A percentile compares a stretch with the other conserved stretches of the same genome.
phyloP scores from a whole-genome alignment of 2,329 filamentous ascomycete genomes.

The Chaetoscypha palmicola region DNA sequence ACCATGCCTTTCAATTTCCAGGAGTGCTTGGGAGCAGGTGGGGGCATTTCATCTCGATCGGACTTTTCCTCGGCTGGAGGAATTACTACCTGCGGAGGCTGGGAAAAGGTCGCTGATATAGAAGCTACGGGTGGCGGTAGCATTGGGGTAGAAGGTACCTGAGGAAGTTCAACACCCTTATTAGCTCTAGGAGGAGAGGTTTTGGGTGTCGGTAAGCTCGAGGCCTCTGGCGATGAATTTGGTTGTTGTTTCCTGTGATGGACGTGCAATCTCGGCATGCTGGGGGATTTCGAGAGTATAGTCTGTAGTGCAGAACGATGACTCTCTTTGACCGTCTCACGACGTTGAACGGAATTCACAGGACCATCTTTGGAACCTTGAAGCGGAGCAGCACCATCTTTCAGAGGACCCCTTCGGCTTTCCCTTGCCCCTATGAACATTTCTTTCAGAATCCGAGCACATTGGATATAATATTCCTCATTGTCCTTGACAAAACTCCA shows the following conservation, averaged over 20 bases:
- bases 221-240: constrained; percentile 39
- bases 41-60: constrained; percentile 29
- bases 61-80: constrained; percentile 4
- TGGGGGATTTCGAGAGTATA: constrained; percentile 54
- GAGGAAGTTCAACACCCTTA: constrained; percentile 18
- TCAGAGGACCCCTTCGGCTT: constrained; percentile 41
- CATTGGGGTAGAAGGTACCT: constrained; percentile 20
- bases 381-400: constrained; percentile 32
- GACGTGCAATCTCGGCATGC: constrained; percentile 49
- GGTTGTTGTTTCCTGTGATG: constrained; percentile 36
- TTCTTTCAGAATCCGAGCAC: constrained; percentile 74
- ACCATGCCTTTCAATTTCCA: constrained; percentile 99
- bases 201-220: constrained; percentile 22
- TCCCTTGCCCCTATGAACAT: constrained; percentile 80
- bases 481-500: constrained; percentile 99
- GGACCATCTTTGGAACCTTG: constrained; percentile 14
- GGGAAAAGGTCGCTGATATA: constrained; percentile 11
- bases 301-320: constrained; percentile 47
- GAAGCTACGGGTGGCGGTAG: constrained; percentile 25
- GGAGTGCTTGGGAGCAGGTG: constrained; percentile 75
- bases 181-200: constrained; percentile 25
- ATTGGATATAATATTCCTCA: constrained; percentile 94
- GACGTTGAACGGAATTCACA: constrained; percentile 13
- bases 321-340: constrained; percentile 31
- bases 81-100: too few relatives aligned